These are phyloP conservation scores for Neurospora sp. DNA, from an alignment of 495 filamentous ascomycete genomes.

Conservation along the genomic window DNA sequence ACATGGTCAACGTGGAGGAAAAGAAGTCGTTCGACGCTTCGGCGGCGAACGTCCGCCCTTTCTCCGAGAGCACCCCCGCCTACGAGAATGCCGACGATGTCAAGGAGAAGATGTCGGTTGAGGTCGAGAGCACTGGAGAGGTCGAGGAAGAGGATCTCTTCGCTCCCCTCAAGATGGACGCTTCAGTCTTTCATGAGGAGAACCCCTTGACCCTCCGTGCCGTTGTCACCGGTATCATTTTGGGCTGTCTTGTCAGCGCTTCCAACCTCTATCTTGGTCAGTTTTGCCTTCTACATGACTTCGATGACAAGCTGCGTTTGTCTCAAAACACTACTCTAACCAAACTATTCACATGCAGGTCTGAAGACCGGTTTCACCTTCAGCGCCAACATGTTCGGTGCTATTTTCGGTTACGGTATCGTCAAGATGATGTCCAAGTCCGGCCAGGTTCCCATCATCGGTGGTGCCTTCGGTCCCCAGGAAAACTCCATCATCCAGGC, in stretches of 20 bases:
- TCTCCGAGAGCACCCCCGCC: slow-evolving; percentile 19
- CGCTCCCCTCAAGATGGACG: slow-evolving; percentile 36
- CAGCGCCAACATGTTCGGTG: slow-evolving; percentile 46
- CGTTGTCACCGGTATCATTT: slow-evolving; percentile 43
- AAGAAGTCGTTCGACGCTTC: slow-evolving; percentile 10
- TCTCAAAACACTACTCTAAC: slow-evolving; percentile 12
- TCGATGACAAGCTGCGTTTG: neutral
- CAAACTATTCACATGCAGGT: slow-evolving; percentile 16
- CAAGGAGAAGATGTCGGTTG: slow-evolving; percentile 10
- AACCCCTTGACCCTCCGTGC: slow-evolving; percentile 49
- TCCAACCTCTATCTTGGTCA: slow-evolving; percentile 55
- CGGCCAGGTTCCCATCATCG: slow-evolving; percentile 44
- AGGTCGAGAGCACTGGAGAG: slow-evolving; percentile 14
- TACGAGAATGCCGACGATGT: slow-evolving; percentile 9
- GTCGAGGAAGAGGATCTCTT: slow-evolving; percentile 30
- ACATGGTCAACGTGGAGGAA: slow-evolving; percentile 16
- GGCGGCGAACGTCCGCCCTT: slow-evolving; percentile 13
- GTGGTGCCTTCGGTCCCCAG: slow-evolving; percentile 51
- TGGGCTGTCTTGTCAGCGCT: slow-evolving; percentile 51
- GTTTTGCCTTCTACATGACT: slow-evolving; percentile 3
- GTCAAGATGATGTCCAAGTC: slow-evolving; percentile 41
- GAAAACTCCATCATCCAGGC: slow-evolving; percentile 60
- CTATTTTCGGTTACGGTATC: slow-evolving; percentile 59
- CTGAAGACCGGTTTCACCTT: slow-evolving; percentile 60
- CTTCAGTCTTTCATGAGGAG: slow-evolving; percentile 29